These are phyloP conservation scores for Cutaneotrichosporon mucoides DNA, from an alignment of 1,284 basidiomycete genomes.

Conservation along the genomic window DNA sequence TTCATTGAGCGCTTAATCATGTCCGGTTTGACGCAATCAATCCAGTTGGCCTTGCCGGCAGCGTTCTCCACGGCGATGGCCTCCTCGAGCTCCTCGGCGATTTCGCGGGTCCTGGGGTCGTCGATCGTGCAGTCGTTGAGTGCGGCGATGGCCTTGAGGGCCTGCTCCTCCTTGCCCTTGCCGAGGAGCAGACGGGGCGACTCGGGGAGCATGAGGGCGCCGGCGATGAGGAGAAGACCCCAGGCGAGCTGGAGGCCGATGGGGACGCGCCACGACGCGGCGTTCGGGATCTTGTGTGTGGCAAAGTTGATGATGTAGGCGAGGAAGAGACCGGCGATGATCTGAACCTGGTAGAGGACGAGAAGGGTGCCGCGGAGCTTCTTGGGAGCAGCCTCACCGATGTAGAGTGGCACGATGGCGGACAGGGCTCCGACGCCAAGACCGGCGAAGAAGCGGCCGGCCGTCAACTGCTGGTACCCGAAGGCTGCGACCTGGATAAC, in stretches of 20 bases:
- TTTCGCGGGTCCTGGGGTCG: constrained; percentile 61
- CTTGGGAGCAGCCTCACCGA: constrained; percentile 73
- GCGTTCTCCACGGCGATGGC: constrained; percentile 59
- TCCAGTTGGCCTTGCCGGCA: constrained; percentile 71
- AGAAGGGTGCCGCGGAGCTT: constrained; percentile 67
- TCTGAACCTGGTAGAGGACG: constrained; percentile 71
- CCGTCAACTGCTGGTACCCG: constrained; percentile 64
- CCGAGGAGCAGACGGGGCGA: constrained; percentile 51
- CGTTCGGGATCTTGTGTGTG: constrained; percentile 58
- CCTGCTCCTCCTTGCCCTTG: constrained; percentile 51
- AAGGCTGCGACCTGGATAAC: constrained; percentile 66
- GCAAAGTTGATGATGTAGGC: constrained; percentile 69
- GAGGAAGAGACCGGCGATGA: constrained; percentile 61
- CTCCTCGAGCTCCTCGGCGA: constrained; percentile 65
- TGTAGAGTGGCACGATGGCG: constrained; percentile 74
- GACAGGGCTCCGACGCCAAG: constrained; percentile 70
- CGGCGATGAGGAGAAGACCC: constrained; percentile 49
- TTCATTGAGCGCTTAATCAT: constrained; percentile 32
- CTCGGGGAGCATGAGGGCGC: constrained; percentile 71
- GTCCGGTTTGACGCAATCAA: constrained; percentile 59
- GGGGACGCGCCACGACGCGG: constrained; percentile 63
- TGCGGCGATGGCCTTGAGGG: constrained; percentile 60
- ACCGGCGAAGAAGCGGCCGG: constrained; percentile 52
- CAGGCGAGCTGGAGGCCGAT: constrained; percentile 41
- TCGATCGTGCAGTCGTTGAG: constrained; percentile 62